These are phyloP conservation scores for Aspergillus sojae DNA, from an alignment of 2,329 filamentous ascomycete genomes.

Conservation along the genomic window DNA sequence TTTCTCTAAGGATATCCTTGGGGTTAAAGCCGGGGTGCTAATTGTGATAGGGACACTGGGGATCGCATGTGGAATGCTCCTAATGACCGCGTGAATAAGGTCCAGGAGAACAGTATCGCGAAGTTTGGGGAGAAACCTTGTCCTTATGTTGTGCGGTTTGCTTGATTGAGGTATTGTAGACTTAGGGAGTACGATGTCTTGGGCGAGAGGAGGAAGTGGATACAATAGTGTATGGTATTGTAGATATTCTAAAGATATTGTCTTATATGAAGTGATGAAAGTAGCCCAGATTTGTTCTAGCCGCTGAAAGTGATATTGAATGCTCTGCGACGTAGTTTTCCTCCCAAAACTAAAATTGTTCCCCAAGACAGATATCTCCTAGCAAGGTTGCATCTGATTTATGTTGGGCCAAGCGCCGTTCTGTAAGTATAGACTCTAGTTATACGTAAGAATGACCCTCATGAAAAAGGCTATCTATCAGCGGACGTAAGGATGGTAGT, in stretches of 20 bases:
- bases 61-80: constrained; percentile 33
- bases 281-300: background rate
- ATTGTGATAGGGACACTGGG: constrained; percentile 21
- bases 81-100: constrained; percentile 28
- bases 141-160: constrained; percentile 26
- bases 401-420: background rate
- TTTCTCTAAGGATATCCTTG: background rate
- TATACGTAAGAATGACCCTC: background rate
- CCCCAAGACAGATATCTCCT: background rate
- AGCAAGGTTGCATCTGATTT: background rate
- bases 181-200: background rate
- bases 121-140: constrained; percentile 25
- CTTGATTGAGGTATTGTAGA: background rate
- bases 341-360: background rate
- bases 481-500: background rate
- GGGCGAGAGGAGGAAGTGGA: background rate
- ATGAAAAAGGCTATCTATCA: background rate
- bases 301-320: background rate
- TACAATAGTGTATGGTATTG: background rate
- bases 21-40: background rate
- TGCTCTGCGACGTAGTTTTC: background rate
- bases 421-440: background rate
- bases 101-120: constrained; percentile 26
- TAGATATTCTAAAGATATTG: background rate
- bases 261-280: background rate